Evolutionary conservation across 768 basidiomycete species (phyloP), one percentile per base, ranked within the genome.

Genomic region (Punctularia strigosozonata): DNA sequence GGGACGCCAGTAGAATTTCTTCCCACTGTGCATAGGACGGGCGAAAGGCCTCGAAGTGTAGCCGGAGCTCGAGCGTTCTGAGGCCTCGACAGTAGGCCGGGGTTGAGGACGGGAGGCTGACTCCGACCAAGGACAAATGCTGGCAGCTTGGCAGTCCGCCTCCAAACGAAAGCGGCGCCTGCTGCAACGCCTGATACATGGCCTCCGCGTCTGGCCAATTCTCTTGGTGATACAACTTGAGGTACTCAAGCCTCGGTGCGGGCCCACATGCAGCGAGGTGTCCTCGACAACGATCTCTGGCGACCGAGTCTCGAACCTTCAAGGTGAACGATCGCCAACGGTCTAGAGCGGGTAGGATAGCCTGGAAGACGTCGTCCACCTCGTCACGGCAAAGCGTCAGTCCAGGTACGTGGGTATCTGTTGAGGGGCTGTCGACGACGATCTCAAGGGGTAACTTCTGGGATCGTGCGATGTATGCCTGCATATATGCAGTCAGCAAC

Each of bases 171-270:
- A n/a, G n/a, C n/a, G n/a, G n/a, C n/a, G n/a, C n/a, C n/a, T n/a
- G n/a, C n/a, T n/a, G n/a, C n/a, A n/a, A n/a, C 33, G 70, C 64
- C 41, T 73, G 65, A n/a, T n/a, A n/a, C n/a, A n/a, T n/a, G n/a
- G n/a, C n/a, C n/a, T n/a, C n/a, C 0, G 68, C 51, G 12, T 60
- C 68, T 17, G 59, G 50, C 50, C 68, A 80, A 49, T 75, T 65
- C 49, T 77, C 70, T 46, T 77, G 74, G 50, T 80, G 77, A 52
- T 77, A 80, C 3, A 80, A 60, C 55, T 76, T 72, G 23, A 78
- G 65, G 3, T 71, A 71, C 51, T 73, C 67, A 36, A 80, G 67
- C 35, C 57, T 53, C n/a, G 69, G 71, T 0, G 73, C 75, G 25
- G 68, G 59, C 2, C 69, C 71, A 45, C 74, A 75, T 8, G 57